Evolutionary conservation across 495 filamentous ascomycete species (phyloP).

Genomic region (Podospora didyma): DNA sequence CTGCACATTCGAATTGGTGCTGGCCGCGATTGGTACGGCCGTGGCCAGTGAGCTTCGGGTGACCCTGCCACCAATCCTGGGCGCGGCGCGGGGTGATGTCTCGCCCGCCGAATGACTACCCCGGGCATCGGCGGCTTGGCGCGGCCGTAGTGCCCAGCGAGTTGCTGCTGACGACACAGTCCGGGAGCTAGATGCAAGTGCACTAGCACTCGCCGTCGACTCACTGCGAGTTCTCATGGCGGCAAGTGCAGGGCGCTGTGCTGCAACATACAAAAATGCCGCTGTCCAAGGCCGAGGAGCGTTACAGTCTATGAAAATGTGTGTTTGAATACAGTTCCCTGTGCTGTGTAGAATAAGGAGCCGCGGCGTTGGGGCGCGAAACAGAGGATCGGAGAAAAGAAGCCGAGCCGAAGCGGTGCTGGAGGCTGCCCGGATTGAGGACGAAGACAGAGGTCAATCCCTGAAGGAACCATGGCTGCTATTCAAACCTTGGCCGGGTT

Average conservation of each 20-base stretch:
- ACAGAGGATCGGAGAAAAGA: too few relatives aligned
- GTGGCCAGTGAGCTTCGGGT: conserved; percentile 13
- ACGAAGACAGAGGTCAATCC: background rate
- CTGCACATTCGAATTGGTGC: conserved; percentile 1
- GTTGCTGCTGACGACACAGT: conserved; percentile 6
- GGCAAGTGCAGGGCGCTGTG: background rate
- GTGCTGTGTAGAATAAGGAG: too few relatives aligned
- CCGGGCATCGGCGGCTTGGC: conserved; percentile 20
- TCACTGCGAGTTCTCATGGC: conserved; percentile 14
- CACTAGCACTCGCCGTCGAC: background rate
- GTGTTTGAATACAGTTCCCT: too few relatives aligned
- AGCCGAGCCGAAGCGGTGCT: too few relatives aligned
- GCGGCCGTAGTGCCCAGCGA: conserved; percentile 19
- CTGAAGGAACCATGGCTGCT: background rate
- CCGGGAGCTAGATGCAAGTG: too few relatives aligned
- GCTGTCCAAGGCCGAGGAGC: background rate
- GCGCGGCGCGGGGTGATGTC: conserved; percentile 10
- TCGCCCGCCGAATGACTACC: conserved; percentile 9
- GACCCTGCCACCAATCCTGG: conserved; percentile 12
- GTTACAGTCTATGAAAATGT: too few relatives aligned
- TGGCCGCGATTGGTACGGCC: conserved; percentile 2
- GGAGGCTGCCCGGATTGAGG: too few relatives aligned
- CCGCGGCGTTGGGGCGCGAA: too few relatives aligned
- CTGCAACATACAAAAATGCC: background rate
- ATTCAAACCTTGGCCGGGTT: background rate